Evolutionary conservation across 257 asterid genomes (phyloP).

Genomic region (Solanum arcanum): DNA sequence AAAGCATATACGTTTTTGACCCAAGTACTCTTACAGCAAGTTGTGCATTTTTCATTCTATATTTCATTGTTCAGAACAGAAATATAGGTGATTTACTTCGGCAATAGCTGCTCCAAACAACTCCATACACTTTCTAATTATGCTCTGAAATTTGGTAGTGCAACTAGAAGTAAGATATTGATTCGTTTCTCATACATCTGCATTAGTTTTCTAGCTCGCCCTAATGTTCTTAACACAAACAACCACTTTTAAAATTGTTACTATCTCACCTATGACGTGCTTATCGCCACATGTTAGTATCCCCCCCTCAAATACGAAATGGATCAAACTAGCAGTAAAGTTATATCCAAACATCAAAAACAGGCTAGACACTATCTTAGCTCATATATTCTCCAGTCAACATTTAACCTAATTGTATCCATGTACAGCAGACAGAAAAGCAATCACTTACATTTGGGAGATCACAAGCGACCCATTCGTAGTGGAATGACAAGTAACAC

Average conservation of each 20-base stretch:
- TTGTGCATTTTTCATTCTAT: not conserved
- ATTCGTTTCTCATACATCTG: not conserved
- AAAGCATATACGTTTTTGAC: not conserved
- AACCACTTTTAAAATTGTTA: not conserved
- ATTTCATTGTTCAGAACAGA: not conserved
- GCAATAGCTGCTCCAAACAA: not conserved
- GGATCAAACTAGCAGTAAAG: not conserved
- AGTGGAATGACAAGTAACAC: slow-evolving; percentile 68
- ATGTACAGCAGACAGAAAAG: not conserved
- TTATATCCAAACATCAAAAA: not conserved
- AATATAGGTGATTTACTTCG: not conserved
- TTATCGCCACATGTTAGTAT: not conserved
- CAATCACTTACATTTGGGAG: slow-evolving; percentile 65
- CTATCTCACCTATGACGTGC: not conserved
- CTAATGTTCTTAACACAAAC: not conserved
- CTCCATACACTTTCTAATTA: not conserved
- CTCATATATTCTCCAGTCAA: not conserved
- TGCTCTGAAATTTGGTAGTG: not conserved
- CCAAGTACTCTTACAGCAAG: not conserved
- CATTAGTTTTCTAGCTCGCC: not conserved
- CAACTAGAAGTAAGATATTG: not conserved
- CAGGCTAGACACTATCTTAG: not conserved
- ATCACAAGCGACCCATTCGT: slow-evolving; percentile 56
- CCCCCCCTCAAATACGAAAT: not conserved
- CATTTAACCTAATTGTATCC: not conserved